Evolutionary conservation across 768 basidiomycete species (phyloP).

Genomic region (Lactarius tabidus): DNA sequence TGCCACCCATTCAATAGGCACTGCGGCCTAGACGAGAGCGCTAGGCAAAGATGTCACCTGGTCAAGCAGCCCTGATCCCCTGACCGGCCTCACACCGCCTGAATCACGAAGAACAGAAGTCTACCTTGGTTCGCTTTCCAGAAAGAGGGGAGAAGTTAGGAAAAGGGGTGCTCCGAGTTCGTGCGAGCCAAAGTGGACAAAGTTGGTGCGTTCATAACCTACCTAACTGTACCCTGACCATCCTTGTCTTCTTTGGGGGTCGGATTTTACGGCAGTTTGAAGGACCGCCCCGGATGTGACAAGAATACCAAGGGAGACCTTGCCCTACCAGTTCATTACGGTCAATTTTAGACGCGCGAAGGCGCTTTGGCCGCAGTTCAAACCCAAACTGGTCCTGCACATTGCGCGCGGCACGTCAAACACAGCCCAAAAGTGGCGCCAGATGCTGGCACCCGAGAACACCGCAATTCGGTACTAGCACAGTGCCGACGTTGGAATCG

Average conservation of each 20-base stretch:
- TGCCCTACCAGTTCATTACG: neutral
- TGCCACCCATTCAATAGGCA: neutral
- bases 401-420: neutral
- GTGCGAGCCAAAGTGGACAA: neutral
- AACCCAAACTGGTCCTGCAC: too few species aligned
- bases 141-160: neutral
- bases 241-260: slow-evolving; percentile 7
- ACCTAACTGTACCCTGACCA: neutral
- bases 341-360: slow-evolving; percentile 1
- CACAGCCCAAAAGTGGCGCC: neutral
- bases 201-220: neutral
- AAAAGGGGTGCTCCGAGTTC: neutral
- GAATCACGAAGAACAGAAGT: slow-evolving; percentile 6
- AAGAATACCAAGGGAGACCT: neutral
- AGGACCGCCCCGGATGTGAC: neutral
- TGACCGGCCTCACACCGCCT: neutral
- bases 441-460: neutral
- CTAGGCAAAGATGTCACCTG: neutral
- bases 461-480: neutral
- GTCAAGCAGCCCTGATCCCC: neutral
- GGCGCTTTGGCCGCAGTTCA: too few species aligned
- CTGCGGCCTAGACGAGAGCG: neutral
- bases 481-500: neutral
- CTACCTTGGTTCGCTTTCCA: neutral
- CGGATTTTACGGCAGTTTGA: neutral